These are phyloP conservation scores for Prunus campanulata DNA, from an alignment of 306 rosid genomes.

Conservation along the genomic window DNA sequence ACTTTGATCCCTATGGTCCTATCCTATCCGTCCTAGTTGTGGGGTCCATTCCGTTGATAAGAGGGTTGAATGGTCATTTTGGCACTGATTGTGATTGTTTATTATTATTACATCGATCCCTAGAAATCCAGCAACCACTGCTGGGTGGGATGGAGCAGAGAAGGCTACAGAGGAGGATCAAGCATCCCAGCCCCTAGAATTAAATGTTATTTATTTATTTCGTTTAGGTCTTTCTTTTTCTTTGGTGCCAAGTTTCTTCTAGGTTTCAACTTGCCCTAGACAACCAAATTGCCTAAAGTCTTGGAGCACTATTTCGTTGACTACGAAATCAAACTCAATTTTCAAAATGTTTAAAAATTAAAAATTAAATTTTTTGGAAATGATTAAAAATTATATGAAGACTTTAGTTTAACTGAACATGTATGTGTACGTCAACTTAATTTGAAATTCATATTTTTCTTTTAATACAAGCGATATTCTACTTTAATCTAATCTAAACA, in stretches of 20 bases:
- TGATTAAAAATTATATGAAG: background rate
- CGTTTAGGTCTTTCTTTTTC: background rate
- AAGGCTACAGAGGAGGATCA: background rate
- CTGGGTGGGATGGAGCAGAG: background rate
- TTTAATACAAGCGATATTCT: no score
- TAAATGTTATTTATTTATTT: background rate
- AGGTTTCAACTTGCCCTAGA: background rate
- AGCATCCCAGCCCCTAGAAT: background rate
- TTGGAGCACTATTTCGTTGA: background rate
- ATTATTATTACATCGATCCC: conserved; percentile 47
- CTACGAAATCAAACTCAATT: background rate
- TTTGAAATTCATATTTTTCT: background rate
- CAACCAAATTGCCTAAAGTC: background rate
- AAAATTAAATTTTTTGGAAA: background rate
- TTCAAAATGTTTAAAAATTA: background rate
- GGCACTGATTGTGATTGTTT: background rate
- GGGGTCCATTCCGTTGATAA: conserved; percentile 54
- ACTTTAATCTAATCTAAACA: no score
- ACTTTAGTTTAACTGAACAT: background rate
- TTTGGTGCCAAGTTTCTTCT: no score
- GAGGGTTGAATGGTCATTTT: conserved; percentile 36
- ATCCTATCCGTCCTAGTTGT: conserved; percentile 31
- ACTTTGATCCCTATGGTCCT: conserved; percentile 6
- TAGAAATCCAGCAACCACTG: conserved; percentile 21
- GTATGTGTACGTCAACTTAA: background rate